Evolutionary conservation across 192 early-diverging fungal genomes (phyloP).

Genomic region (Umbelopsis vinacea): DNA sequence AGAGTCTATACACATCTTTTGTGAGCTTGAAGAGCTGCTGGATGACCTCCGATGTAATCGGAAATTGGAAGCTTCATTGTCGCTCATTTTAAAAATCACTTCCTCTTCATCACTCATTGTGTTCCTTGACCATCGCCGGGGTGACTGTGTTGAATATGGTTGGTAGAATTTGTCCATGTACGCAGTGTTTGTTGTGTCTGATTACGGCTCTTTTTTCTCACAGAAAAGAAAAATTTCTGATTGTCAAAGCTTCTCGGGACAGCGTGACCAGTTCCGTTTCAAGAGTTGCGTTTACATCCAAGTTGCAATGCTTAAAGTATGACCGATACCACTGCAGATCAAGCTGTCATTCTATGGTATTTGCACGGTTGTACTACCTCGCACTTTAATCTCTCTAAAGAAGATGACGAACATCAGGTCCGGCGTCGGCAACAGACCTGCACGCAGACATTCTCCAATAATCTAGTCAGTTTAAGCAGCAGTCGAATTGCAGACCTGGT

Average conservation of each 20-base stretch:
- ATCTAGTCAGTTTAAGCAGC: conserved; percentile 15
- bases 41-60: conserved; percentile 11
- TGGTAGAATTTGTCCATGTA: conserved; percentile 18
- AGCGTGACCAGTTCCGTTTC: conserved; percentile 20
- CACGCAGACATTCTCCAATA: conserved; percentile 28
- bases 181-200: not conserved
- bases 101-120: conserved; percentile 13
- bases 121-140: conserved; percentile 8
- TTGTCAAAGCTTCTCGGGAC: not conserved
- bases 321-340: conserved; percentile 14
- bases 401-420: conserved; percentile 15
- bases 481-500: conserved; percentile 25
- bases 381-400: conserved; percentile 14
- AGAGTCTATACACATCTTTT: conserved; percentile 35
- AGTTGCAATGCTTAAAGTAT: conserved; percentile 5
- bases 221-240: not conserved
- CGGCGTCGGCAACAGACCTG: not conserved
- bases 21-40: conserved; percentile 15
- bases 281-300: not conserved
- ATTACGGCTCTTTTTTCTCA: not conserved
- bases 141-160: conserved; percentile 14
- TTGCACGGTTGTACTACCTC: conserved; percentile 29
- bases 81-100: conserved; percentile 10
- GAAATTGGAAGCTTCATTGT: not conserved
- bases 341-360: conserved; percentile 36